phyloP scores from a whole-genome alignment of 495 filamentous ascomycete species.

The Geopyxis carbonaria region DNA sequence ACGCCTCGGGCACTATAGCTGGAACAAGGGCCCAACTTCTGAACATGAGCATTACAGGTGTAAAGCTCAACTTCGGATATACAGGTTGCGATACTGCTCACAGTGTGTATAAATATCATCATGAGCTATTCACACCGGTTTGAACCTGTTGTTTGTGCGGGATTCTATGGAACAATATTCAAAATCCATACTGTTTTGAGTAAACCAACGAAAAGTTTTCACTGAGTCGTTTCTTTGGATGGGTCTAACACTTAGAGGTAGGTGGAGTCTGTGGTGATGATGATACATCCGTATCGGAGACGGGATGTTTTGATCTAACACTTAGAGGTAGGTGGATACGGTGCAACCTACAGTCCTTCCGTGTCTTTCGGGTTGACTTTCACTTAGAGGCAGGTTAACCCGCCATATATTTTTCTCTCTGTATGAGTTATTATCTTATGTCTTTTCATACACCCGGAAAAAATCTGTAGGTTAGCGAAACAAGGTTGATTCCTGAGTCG shows the following conservation, averaged over 20 bases:
- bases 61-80: too few species aligned
- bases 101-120: background rate
- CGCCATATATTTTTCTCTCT: too few species aligned
- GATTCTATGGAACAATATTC: background rate
- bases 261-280: background rate
- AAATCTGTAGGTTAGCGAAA: too few species aligned
- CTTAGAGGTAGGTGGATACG: slow-evolving; percentile 8
- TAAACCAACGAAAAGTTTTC: background rate
- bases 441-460: too few species aligned
- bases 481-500: too few species aligned
- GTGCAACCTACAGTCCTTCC: background rate
- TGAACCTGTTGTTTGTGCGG: background rate
- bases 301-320: slow-evolving; percentile 2
- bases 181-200: background rate
- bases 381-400: slow-evolving; percentile 4
- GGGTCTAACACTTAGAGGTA: slow-evolving; percentile 3
- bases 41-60: too few species aligned
- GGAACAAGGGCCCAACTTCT: too few species aligned
- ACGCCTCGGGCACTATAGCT: too few species aligned
- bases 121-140: background rate
- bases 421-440: too few species aligned
- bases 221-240: background rate
- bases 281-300: background rate
- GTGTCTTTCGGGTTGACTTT: background rate
- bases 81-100: background rate